phyloP scores from a whole-genome alignment of 192 early-diverging fungal genomes.

The Linnemannia schmuckeri region DNA sequence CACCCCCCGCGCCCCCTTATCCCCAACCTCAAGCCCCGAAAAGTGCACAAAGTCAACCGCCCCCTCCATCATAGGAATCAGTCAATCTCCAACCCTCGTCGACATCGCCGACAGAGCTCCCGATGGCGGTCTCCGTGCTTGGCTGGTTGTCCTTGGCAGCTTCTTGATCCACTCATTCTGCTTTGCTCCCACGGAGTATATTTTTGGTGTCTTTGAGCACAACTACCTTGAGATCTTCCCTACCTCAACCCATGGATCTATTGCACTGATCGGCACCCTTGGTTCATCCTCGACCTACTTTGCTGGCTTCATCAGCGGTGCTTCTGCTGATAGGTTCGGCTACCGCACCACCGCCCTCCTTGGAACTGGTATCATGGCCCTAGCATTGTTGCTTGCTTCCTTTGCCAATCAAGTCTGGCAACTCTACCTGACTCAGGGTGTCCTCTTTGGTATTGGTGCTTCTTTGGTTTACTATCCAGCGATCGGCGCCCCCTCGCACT shows the following conservation, averaged over 20 bases:
- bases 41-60: constrained; percentile 28
- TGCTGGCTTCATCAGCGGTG: constrained; percentile 47
- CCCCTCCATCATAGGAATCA: constrained; percentile 37
- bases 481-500: constrained; percentile 75
- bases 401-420: constrained; percentile 75
- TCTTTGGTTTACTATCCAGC: constrained; percentile 76
- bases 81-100: constrained; percentile 44
- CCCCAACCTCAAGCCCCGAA: constrained; percentile 16
- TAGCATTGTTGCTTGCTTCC: constrained; percentile 62
- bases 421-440: constrained; percentile 78
- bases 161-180: constrained; percentile 59
- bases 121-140: constrained; percentile 62
- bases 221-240: constrained; percentile 55
- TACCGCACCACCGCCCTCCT: constrained; percentile 61
- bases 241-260: constrained; percentile 51
- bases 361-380: constrained; percentile 59
- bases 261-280: constrained; percentile 45
- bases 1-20: constrained; percentile 17
- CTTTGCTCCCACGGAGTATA: constrained; percentile 60
- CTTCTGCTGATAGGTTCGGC: constrained; percentile 59
- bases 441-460: constrained; percentile 80
- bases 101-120: constrained; percentile 49
- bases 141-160: constrained; percentile 57
- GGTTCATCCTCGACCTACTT: constrained; percentile 43
- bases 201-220: constrained; percentile 58